Evolutionary conservation across 2,329 filamentous ascomycete species (phyloP), one percentile per base, ranked within the genome.

Genomic region (Fusarium circinatum): DNA sequence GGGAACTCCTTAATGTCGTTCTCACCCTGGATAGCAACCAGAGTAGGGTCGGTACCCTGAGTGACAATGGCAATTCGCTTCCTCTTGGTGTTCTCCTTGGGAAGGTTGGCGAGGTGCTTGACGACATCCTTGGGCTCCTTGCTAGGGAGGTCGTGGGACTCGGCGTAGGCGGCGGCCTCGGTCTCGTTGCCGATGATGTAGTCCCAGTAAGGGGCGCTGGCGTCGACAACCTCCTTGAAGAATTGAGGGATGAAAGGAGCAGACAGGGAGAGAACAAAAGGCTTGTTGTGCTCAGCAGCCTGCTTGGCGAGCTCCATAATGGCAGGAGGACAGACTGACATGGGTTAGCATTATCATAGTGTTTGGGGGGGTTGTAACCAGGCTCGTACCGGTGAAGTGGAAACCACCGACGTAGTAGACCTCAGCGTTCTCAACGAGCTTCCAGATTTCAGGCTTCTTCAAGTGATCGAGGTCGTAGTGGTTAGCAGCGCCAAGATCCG

Each of bases 161-260:
- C 92, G 75, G 95, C 94, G 85, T 96, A 99, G 65, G 95, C 88
- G 77, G 91, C 90, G 55, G 95, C 96, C 87, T 99, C 96, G 75
- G 94, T 93, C 91, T 99, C 96, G 86, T 99, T 99, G 81, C 95
- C 96, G 83, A 99, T 93, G 71, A 98, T 88, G 85, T 96, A 97
- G 86, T 98, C 95, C 88, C 95, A 97, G 90, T 98, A 98, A 36
- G 93, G 93, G 60, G 94, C 88, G 62, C 93, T 92, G 79, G 91
- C 91, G 84, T 98, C 94, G 54, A 99, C 90, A 75, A 91, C 93
- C 56, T 98, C 95, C 89, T 98, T 98, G 92, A 98, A 99, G 89
- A 98, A 98, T 82, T 97, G 93, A 44, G 93, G 87, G 80, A 99
- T 98, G 88, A 99, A 99, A 68, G 96, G 96, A 13, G 96, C 96